phyloP scores from a whole-genome alignment of 352 stramenopile species.

The Plasmopara muralis region DNA sequence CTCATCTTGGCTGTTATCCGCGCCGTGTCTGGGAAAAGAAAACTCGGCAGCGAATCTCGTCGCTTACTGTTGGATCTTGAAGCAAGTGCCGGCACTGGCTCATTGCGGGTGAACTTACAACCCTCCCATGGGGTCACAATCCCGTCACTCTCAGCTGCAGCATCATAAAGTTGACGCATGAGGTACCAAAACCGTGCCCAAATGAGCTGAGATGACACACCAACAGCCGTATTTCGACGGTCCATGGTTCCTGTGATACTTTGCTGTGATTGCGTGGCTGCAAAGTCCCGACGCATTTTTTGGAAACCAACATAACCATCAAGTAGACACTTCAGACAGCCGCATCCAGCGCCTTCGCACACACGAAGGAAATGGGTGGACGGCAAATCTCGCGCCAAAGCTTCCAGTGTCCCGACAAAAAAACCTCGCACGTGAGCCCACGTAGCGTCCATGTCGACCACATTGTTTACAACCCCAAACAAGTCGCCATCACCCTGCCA shows the following conservation, averaged over 20 bases:
- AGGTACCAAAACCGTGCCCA: conserved; percentile 80
- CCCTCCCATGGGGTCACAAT: conserved; percentile 54
- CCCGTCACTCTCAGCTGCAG: conserved; percentile 52
- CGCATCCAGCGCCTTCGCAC: conserved; percentile 68
- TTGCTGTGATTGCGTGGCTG: conserved; percentile 13
- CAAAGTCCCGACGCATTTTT: conserved; percentile 38
- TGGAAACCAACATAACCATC: conserved; percentile 79
- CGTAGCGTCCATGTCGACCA: conserved; percentile 54
- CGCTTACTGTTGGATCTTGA: conserved; percentile 37
- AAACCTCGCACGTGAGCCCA: conserved; percentile 48
- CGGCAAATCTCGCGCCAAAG: conserved; percentile 42
- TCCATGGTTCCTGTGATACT: conserved; percentile 4
- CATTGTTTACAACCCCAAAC: conserved; percentile 58
- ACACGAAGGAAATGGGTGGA: conserved; percentile 47
- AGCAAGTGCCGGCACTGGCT: conserved; percentile 29
- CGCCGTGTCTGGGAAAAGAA: conserved; percentile 61
- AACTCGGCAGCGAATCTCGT: conserved; percentile 50
- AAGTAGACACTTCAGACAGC: conserved; percentile 76
- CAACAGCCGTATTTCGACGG: conserved; percentile 19
- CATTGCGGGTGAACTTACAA: conserved; percentile 17
- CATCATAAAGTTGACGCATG: conserved; percentile 73
- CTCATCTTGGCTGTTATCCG: conserved; percentile 57
- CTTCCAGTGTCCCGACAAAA: conserved; percentile 68
- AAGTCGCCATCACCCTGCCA: conserved; percentile 69
- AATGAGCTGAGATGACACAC: conserved; percentile 53